Evolutionary conservation across 2,329 filamentous ascomycete genomes (phyloP), one percentile per base, ranked within the genome.

Genomic region (Beauveria asiatica): DNA sequence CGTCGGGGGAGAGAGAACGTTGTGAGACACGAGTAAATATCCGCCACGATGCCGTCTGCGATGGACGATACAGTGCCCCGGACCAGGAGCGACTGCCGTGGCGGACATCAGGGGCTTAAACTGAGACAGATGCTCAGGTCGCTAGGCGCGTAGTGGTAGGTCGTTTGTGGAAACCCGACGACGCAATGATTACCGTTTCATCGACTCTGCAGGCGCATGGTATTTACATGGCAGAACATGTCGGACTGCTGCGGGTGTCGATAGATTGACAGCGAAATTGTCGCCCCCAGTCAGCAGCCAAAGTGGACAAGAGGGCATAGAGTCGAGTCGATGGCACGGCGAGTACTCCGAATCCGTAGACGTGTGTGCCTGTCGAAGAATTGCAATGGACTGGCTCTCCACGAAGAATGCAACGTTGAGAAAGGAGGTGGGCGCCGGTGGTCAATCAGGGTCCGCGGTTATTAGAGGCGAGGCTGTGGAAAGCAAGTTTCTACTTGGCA

Each of bases 341-440:
- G 41, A 44, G 25, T 13, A 33, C n/a, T n/a, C n/a, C n/a, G n/a
- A n/a, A n/a, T 19, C 6, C 17, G 19, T 30, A 11, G 27, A n/a
- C 54, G n/a, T 39, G 30, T 39, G 33, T 50, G 41, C 55, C 49
- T 57, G 45, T 50, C 30, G 33, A 57, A 57, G 55, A 25, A 42
- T 21, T 25, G 27, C 30, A 50, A 42, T 42, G 55, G 8, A 13
- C 23, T 30, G n/a, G 44, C 46, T 57, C 44, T 16, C 55, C 55
- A 50, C 45, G 45, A 44, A 21, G 23, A 57, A 57, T 57, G 55
- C 45, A 50, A 57, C 55, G 19, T 50, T 16, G 25, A 42, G 21
- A 50, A 41, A 50, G 44, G 55, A 57, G 45, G 45, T 21, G 55
- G 44, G 33, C 21, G 51, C 51, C 5, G 37, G 21, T 42, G 33